Conservation (phyloP, 1,139 yeast genomes). For the Hanseniaspora gamundiae region DNA sequence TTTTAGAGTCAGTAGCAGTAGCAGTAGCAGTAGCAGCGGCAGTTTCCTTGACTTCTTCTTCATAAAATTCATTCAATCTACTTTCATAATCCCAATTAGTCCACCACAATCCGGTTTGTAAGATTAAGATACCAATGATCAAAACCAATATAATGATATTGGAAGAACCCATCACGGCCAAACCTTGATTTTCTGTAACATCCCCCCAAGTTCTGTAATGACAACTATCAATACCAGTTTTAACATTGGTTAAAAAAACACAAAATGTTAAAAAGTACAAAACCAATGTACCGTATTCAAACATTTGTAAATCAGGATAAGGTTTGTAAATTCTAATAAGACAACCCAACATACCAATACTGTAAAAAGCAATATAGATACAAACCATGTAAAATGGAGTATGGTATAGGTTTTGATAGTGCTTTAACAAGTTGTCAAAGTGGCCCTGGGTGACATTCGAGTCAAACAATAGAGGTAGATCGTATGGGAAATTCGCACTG, state of each 20-base stretch:
- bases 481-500: slow-evolving; percentile 74
- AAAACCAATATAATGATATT: slow-evolving; percentile 64
- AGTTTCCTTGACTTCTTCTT: slow-evolving; percentile 28
- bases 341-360: slow-evolving; percentile 44
- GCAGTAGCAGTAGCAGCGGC: slow-evolving; percentile 17
- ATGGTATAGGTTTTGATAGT: slow-evolving; percentile 51
- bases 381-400: slow-evolving; percentile 43
- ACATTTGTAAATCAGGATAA: slow-evolving; percentile 64
- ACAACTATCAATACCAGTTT: slow-evolving; percentile 68
- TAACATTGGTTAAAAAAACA: slow-evolving; percentile 73
- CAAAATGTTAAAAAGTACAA: slow-evolving; percentile 60
- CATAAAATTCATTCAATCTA: slow-evolving; percentile 40
- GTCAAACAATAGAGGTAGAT: slow-evolving; percentile 64
- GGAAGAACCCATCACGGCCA: slow-evolving; percentile 87
- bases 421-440: slow-evolving; percentile 51
- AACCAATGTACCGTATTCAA: slow-evolving; percentile 79
- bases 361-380: slow-evolving; percentile 48
- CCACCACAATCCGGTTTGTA: slow-evolving; percentile 85
- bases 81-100: slow-evolving; percentile 65
- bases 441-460: slow-evolving; percentile 37
- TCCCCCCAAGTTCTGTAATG: slow-evolving; percentile 82
- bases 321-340: slow-evolving; percentile 79
- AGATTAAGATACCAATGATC: slow-evolving; percentile 62
- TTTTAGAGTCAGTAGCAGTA: slow-evolving; percentile 25
- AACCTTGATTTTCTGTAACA: slow-evolving; percentile 72